Percentiles rank a stretch among this genome's conserved stretches.
Conservation (phyloP, 257 asterid genomes). For the Avicennia marina region DNA sequence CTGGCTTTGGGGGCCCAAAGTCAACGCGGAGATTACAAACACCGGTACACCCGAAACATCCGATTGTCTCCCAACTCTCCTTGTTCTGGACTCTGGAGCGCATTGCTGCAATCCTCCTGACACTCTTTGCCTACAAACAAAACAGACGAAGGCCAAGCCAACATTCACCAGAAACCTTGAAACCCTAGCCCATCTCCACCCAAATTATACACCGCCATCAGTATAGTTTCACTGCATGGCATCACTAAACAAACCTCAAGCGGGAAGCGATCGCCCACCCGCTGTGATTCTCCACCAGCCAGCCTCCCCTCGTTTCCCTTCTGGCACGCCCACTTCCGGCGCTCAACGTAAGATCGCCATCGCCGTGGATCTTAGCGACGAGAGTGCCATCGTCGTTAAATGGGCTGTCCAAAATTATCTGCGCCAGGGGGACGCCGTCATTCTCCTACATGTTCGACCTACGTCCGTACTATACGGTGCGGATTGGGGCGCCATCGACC, state of each 20-base stretch:
- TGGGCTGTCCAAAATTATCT: slow-evolving; percentile 77
- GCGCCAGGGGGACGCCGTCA: slow-evolving; percentile 73
- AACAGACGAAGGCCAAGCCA: too few relatives aligned
- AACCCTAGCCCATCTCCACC: slow-evolving; percentile 13
- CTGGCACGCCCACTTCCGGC: slow-evolving; percentile 47
- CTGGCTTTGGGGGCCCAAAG: too few relatives aligned
- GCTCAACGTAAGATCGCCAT: slow-evolving; percentile 60
- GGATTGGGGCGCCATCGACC: slow-evolving; percentile 64
- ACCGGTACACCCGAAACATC: too few relatives aligned
- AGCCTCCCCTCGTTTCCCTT: slow-evolving; percentile 56
- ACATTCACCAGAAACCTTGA: slow-evolving; percentile 15
- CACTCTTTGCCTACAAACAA: too few relatives aligned
- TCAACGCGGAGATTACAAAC: too few relatives aligned
- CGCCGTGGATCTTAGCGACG: slow-evolving; percentile 77
- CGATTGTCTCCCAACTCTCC: too few relatives aligned
- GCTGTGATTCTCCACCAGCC: slow-evolving; percentile 60
- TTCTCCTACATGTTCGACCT: slow-evolving; percentile 69
- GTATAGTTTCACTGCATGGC: slow-evolving; percentile 36
- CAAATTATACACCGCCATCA: neutral
- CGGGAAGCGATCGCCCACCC: slow-evolving; percentile 34
- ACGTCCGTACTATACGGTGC: slow-evolving; percentile 60
- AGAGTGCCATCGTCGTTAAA: slow-evolving; percentile 65
- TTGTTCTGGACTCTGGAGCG: too few relatives aligned
- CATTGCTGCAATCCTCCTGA: neutral
- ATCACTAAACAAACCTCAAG: slow-evolving; percentile 37